Conservation (phyloP, 208 protist species). For the Wallacemonas sp. region DNA sequence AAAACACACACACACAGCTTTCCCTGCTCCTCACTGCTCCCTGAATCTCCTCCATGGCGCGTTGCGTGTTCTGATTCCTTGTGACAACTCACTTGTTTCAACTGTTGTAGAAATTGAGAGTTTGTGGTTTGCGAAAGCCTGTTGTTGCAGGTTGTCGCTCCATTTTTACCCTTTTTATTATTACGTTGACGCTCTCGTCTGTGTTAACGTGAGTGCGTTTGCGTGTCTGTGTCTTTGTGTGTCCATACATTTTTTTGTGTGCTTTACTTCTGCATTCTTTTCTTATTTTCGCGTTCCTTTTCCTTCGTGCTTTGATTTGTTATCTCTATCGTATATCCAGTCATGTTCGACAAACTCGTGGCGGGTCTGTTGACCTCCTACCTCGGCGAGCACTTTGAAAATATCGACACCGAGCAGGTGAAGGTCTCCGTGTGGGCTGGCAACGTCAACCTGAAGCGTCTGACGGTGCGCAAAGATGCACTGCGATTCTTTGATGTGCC, state of each 20-base stretch:
- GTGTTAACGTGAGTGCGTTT: not conserved
- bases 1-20: no score
- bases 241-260: not conserved
- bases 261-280: not conserved
- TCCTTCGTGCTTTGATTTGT: not conserved
- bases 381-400: constrained; percentile 84
- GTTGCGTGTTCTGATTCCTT: no score
- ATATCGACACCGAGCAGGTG: constrained; percentile 83
- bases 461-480: constrained; percentile 66
- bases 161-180: no score
- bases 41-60: no score
- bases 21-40: no score
- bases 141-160: no score
- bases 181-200: not conserved
- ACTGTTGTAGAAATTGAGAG: no score
- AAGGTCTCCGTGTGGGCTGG: constrained; percentile 85
- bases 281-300: constrained; percentile 3
- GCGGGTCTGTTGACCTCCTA: constrained; percentile 71
- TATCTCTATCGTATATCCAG: constrained; percentile 8
- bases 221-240: not conserved
- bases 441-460: constrained; percentile 57
- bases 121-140: no score
- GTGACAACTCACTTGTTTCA: no score
- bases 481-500: constrained; percentile 61
- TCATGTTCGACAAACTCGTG: constrained; percentile 85